Evolutionary conservation across 306 rosid species (phyloP).

Genomic region (Vigna nakashimae): DNA sequence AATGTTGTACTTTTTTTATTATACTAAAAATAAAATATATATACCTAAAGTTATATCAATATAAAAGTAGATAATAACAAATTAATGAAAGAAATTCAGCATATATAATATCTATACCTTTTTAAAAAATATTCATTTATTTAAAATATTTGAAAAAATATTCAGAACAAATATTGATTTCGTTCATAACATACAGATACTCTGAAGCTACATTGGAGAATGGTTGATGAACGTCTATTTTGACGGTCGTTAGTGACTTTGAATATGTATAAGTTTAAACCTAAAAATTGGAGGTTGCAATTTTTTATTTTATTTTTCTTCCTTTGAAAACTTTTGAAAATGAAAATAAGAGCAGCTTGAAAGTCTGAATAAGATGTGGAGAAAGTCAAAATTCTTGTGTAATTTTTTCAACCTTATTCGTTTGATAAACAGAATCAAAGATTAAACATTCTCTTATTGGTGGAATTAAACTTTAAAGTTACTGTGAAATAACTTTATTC

Average conservation of each 20-base stretch:
- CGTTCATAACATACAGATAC: no score
- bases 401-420: neutral
- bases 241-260: neutral
- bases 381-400: neutral
- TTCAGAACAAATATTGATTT: no score
- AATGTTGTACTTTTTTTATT: no score
- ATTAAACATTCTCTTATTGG: no score
- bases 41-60: no score
- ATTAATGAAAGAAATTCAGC: no score
- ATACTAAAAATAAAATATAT: no score
- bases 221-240: neutral
- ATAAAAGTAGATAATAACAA: no score
- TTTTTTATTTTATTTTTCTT: neutral
- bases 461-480: slow-evolving; percentile 1
- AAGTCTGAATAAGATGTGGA: neutral
- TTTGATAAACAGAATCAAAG: neutral
- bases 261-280: neutral
- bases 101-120: no score
- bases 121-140: no score
- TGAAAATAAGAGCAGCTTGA: neutral
- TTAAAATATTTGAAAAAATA: no score
- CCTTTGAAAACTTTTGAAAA: neutral
- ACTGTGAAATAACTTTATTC: slow-evolving; percentile 10
- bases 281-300: neutral
- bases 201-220: neutral